These are phyloP conservation scores for Vaccinium vitisidaea DNA, from an alignment of 148 eudicot genomes.

Conservation along the genomic window DNA sequence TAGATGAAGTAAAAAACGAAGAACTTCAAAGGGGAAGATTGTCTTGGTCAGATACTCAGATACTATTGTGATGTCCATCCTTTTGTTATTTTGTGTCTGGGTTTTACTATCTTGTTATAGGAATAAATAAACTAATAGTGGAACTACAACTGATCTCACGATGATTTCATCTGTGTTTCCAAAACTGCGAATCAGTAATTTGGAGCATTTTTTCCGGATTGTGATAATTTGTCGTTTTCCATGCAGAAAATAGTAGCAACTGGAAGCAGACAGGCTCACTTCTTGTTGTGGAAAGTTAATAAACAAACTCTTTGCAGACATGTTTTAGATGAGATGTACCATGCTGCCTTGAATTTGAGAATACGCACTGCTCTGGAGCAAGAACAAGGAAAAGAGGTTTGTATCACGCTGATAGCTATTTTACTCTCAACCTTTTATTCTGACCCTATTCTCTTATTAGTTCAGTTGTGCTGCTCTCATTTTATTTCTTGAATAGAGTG, in stretches of 20 bases:
- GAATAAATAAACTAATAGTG: not conserved
- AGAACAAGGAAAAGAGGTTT: constrained; percentile 72
- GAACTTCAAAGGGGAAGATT: not conserved
- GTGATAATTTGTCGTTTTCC: constrained; percentile 9
- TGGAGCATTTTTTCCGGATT: not conserved
- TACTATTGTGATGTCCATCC: not conserved
- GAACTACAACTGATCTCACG: not conserved
- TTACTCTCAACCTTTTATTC: not conserved
- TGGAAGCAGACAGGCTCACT: constrained; percentile 37
- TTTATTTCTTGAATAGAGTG: not conserved
- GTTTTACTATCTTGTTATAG: not conserved
- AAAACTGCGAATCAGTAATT: not conserved
- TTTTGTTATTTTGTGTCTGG: not conserved
- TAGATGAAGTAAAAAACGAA: not conserved
- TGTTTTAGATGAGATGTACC: constrained; percentile 84
- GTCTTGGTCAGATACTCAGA: not conserved
- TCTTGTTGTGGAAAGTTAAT: constrained; percentile 58
- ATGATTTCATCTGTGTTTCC: not conserved
- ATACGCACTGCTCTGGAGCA: constrained; percentile 53
- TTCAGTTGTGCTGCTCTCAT: not conserved
- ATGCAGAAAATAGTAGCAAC: constrained; percentile 53
- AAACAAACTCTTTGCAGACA: constrained; percentile 46
- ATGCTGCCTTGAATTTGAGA: constrained; percentile 76
- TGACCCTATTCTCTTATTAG: not conserved
- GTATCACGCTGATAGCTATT: not conserved